Evolutionary conservation across 768 basidiomycete genomes (phyloP).

Genomic region (Leccinellum albellum): DNA sequence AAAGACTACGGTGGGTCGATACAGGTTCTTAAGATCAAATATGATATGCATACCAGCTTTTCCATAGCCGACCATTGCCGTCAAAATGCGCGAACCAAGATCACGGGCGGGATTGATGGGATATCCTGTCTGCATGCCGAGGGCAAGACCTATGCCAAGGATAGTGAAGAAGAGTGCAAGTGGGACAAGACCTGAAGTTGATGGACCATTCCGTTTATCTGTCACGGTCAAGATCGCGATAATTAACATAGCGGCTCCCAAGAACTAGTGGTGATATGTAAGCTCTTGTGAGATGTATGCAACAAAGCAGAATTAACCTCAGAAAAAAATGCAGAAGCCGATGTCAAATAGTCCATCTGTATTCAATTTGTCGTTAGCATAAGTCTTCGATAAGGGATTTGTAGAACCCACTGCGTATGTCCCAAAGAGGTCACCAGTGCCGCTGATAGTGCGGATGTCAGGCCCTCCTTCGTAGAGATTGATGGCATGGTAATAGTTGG

Average conservation of each 20-base stretch:
- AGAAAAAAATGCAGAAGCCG: slow-evolving; percentile 43
- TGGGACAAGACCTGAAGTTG: slow-evolving; percentile 50
- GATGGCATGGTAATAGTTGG: slow-evolving; percentile 67
- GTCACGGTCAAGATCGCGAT: slow-evolving; percentile 50
- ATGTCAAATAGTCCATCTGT: slow-evolving; percentile 40
- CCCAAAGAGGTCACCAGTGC: slow-evolving; percentile 55
- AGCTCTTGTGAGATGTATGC: neutral
- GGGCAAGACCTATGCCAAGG: slow-evolving; percentile 52
- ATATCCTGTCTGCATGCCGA: slow-evolving; percentile 65
- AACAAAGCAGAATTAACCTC: slow-evolving; percentile 29
- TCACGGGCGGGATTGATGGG: slow-evolving; percentile 73
- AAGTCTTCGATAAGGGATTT: neutral
- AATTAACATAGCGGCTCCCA: slow-evolving; percentile 53
- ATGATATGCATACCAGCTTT: slow-evolving; percentile 37
- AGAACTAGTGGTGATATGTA: slow-evolving; percentile 36
- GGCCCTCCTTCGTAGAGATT: slow-evolving; percentile 57
- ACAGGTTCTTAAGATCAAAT: neutral
- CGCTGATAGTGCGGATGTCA: slow-evolving; percentile 50
- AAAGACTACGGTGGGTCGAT: neutral
- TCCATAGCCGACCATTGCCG: slow-evolving; percentile 71
- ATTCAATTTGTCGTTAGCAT: slow-evolving; percentile 11
- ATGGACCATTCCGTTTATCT: slow-evolving; percentile 50
- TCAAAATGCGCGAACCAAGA: slow-evolving; percentile 63
- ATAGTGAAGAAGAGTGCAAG: slow-evolving; percentile 53
- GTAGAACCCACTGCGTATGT: slow-evolving; percentile 53